Conservation (phyloP, 805 yeast genomes). For the Teunomyces tritomae region DNA sequence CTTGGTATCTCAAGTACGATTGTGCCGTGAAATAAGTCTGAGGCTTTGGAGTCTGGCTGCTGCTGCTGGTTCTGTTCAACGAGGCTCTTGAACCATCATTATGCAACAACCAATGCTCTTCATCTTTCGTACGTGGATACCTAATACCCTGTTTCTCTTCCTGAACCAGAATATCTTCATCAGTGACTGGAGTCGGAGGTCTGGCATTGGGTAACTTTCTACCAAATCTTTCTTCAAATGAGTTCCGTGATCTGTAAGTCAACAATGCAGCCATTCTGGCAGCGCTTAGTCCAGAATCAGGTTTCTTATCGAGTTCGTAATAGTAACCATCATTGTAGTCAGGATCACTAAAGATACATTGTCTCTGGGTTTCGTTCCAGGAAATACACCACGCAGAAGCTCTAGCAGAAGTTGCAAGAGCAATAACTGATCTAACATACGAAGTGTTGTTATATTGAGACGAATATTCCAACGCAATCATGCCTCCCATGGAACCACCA, state of each 20-base stretch:
- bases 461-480: conserved; percentile 88
- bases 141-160: conserved; percentile 26
- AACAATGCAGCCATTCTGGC: conserved; percentile 96
- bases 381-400: conserved; percentile 98
- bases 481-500: conserved; percentile 99
- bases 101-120: conserved; percentile 80
- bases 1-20: conserved; percentile 91
- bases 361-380: conserved; percentile 98
- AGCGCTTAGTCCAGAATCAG: conserved; percentile 84
- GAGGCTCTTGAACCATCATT: conserved; percentile 67
- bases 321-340: conserved; percentile 85
- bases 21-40: conserved; percentile 88
- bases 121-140: conserved; percentile 50
- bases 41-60: conserved; percentile 29
- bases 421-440: conserved; percentile 70
- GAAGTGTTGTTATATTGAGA: conserved; percentile 55
- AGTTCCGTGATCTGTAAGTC: conserved; percentile 88
- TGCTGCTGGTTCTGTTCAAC: conserved; percentile 2
- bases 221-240: conserved; percentile 91
- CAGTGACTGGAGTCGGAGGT: background rate
- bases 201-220: conserved; percentile 47
- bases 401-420: conserved; percentile 90
- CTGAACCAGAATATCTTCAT: conserved; percentile 4
- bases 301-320: conserved; percentile 74
- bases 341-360: conserved; percentile 93